Conservation (phyloP, 805 yeast genomes). For the Grigorovia jiainica region DNA sequence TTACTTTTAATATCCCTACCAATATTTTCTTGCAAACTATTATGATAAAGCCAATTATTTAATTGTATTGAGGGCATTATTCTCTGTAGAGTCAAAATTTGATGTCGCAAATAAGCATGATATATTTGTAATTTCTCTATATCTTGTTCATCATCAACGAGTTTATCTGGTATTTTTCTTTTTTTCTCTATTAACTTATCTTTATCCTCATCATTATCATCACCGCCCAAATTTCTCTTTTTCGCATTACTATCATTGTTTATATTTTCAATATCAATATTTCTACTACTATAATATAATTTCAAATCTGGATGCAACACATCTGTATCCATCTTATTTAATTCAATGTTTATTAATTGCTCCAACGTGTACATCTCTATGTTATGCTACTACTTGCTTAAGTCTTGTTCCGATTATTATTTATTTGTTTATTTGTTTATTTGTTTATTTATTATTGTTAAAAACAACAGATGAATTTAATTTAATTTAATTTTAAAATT, state of each 20-base stretch:
- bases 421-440: no score
- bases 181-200: no score
- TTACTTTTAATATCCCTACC: background rate
- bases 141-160: no score
- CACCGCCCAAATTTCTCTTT: no score
- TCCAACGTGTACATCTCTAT: constrained; percentile 8
- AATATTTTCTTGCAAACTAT: constrained; percentile 2
- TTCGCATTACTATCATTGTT: no score
- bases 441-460: no score
- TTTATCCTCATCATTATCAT: no score
- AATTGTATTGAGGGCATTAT: constrained; percentile 28
- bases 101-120: constrained; percentile 24
- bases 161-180: no score
- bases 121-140: background rate
- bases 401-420: no score
- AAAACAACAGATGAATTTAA: no score
- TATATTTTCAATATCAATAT: background rate
- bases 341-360: background rate
- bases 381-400: no score
- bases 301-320: constrained; percentile 13
- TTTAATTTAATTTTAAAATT: no score
- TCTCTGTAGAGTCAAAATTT: constrained; percentile 30
- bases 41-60: constrained; percentile 32
- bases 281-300: background rate
- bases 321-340: constrained; percentile 9